Conservation (phyloP, 2,329 filamentous ascomycete species). For the Coniosporium tulheliwenetii region DNA sequence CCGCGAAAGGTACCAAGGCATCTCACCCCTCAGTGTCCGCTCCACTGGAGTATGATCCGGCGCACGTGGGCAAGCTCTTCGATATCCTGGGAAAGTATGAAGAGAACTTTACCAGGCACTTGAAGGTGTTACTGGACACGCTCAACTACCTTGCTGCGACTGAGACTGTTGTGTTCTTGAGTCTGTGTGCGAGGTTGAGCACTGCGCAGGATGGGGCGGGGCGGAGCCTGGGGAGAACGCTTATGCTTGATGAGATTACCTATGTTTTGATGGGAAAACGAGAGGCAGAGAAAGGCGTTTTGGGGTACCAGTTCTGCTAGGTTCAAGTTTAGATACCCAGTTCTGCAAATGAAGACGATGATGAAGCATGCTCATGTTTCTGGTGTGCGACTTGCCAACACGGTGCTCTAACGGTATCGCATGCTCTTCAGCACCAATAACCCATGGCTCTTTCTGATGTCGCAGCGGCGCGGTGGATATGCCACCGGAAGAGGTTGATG, state of each 20-base stretch:
- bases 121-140: conserved; percentile 87
- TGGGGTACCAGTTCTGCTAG: too few species aligned
- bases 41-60: conserved; percentile 36
- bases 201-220: conserved; percentile 57
- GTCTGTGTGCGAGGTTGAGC: conserved; percentile 68
- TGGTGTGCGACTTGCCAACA: too few species aligned
- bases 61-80: conserved; percentile 57
- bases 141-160: conserved; percentile 96
- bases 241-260: background rate
- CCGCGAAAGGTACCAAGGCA: conserved; percentile 17
- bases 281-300: too few species aligned
- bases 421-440: too few species aligned
- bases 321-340: too few species aligned
- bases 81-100: conserved; percentile 88
- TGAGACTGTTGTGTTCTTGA: conserved; percentile 85
- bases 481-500: too few species aligned
- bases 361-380: too few species aligned
- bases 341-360: too few species aligned
- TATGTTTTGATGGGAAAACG: too few species aligned
- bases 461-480: too few species aligned
- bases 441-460: too few species aligned
- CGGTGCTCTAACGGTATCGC: too few species aligned
- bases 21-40: conserved; percentile 13
- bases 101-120: conserved; percentile 76
- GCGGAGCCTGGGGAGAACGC: conserved; percentile 4